A percentile compares a stretch with the other conserved stretches of the same genome.
Conservation (phyloP, 768 basidiomycete genomes). For the Termitomyces sp. region DNA sequence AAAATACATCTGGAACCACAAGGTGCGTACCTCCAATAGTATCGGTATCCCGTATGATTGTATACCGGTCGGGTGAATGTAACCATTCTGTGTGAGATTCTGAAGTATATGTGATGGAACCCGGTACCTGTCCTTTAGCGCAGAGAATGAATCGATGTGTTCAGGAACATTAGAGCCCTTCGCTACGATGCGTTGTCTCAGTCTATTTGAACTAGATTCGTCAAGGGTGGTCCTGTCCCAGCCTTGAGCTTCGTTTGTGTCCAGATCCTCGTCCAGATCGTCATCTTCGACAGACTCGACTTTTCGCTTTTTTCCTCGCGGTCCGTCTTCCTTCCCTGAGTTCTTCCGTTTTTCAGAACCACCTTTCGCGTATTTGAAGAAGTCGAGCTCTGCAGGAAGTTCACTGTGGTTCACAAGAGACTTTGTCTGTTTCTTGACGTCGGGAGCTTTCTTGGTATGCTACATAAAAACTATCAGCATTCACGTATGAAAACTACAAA, state of each 20-base stretch:
- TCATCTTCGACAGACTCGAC: constrained; percentile 13
- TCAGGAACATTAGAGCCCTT: constrained; percentile 71
- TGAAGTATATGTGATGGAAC: constrained; percentile 54
- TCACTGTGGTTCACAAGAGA: constrained; percentile 28
- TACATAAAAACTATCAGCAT: constrained; percentile 7
- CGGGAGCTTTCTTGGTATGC: constrained; percentile 11
- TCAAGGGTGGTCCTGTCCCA: constrained; percentile 8
- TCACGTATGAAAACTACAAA: background rate
- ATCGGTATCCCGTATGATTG: constrained; percentile 80
- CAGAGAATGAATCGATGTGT: constrained; percentile 52
- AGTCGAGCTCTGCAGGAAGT: constrained; percentile 78
- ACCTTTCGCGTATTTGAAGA: constrained; percentile 81
- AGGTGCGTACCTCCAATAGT: constrained; percentile 56
- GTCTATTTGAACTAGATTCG: constrained; percentile 19
- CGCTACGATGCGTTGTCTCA: constrained; percentile 60
- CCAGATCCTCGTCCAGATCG: constrained; percentile 24
- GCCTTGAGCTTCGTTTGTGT: constrained; percentile 15
- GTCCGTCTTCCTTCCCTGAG: constrained; percentile 11
- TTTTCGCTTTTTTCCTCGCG: constrained; percentile 29
- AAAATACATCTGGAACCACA: background rate
- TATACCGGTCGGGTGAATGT: constrained; percentile 69
- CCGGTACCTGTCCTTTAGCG: constrained; percentile 49
- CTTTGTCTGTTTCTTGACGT: constrained; percentile 11
- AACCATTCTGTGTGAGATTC: constrained; percentile 59
- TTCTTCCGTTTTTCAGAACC: constrained; percentile 48